Base-by-base conservation (phyloP, 2,329 filamentous ascomycete species). In the Rutstroemia sp. region DNA sequence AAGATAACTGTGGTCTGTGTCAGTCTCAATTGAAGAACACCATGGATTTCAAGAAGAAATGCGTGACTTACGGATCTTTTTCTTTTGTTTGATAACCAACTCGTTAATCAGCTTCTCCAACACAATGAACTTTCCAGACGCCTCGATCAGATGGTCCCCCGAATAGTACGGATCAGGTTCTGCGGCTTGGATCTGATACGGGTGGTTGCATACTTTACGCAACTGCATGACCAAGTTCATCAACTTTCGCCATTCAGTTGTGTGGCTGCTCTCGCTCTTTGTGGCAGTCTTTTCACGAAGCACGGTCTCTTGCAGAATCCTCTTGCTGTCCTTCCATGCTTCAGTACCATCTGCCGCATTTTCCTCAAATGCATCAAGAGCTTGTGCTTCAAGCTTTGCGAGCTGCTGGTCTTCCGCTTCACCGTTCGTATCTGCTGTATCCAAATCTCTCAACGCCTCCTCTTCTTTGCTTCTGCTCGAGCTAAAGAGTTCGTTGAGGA, bases 211-310 rank as follows among this genome's bases (percentile, higher is more conserved):
- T 59, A 91, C 95, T 70, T 96, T 97, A 19, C 94, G 83, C 18
- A 99, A 78, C 70, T 97, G 94, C 81, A 96, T 89, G 47, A 99
- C 74, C 37, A 99, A 94, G 65, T 99, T 97, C 79, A 87, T 95
- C 53, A 97, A 74, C 60, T 75, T 76, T 44, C 72, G 71, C 76
- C 76, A 79, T 3, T 73, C 71, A 39, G 27, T 7, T 4, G 67
- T 64, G 25, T 68, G 71, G 3, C 62, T 62, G 19, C 62, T 62
- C 19, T 65, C 64, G 9, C 58, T 55, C 12, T 46, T 47, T 19
- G 58, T 57, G 39, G 48, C 48, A 5, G 54, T 60, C 19, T 67
- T 54, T 56, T 69, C 63, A 7, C 68, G 63, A 58, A 72, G 71
- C 38, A 71, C 67, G 51, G 72, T 75, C 59, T 75, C 69, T 55